Conservation (phyloP, 2,329 filamentous ascomycete genomes). For the Exophiala viscosa region DNA sequence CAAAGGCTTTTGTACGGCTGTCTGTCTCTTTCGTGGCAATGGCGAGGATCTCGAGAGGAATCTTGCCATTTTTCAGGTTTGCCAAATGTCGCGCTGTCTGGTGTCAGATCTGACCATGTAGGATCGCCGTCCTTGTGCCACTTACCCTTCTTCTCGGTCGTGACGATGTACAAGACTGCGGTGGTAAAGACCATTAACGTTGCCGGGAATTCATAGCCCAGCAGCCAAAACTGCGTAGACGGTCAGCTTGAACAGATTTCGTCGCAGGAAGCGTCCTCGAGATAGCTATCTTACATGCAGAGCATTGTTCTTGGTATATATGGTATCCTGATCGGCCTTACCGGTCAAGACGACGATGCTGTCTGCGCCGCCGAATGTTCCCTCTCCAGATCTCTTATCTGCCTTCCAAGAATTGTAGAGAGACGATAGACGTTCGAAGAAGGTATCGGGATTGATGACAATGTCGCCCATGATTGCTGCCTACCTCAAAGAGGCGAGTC, state of each 20-base stretch:
- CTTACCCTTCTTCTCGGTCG: conserved; percentile 92
- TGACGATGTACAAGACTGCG: conserved; percentile 86
- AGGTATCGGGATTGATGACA: conserved; percentile 88
- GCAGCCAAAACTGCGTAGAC: conserved; percentile 77
- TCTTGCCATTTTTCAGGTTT: conserved; percentile 84
- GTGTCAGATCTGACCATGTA: conserved; percentile 34
- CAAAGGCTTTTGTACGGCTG: conserved; percentile 86
- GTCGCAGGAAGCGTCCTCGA: background rate
- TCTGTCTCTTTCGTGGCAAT: conserved; percentile 79
- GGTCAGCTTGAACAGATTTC: background rate
- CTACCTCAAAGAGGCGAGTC: conserved; percentile 18
- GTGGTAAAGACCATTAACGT: conserved; percentile 89
- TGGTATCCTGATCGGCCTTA: conserved; percentile 79
- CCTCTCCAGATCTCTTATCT: conserved; percentile 75
- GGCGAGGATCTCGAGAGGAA: conserved; percentile 86
- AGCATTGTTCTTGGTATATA: conserved; percentile 93
- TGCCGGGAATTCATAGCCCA: conserved; percentile 97
- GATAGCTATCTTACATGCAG: conserved; percentile 68
- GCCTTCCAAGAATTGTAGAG: conserved; percentile 92
- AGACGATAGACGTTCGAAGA: conserved; percentile 86
- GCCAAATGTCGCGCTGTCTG: conserved; percentile 81
- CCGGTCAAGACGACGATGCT: conserved; percentile 90
- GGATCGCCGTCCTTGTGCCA: conserved; percentile 8
- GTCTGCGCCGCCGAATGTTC: conserved; percentile 77
- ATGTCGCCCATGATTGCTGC: conserved; percentile 63